phyloP scores from a whole-genome alignment of 1,284 basidiomycete species.

The Ceratobasidium sp. region DNA sequence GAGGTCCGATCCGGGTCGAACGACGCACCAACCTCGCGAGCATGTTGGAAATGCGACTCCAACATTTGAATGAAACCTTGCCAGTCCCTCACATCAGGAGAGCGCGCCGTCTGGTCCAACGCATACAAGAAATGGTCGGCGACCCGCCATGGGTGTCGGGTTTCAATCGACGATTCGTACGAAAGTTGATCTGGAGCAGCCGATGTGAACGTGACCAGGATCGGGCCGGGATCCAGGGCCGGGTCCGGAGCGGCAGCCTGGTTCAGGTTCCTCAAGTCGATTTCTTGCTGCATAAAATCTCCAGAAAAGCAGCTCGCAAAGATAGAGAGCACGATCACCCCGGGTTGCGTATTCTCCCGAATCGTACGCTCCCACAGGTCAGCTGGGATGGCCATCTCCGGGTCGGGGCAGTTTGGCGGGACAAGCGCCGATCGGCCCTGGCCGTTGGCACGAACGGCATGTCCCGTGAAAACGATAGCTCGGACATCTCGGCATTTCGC shows the following conservation, averaged over 20 bases:
- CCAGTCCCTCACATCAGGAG: neutral
- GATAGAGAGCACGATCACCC: conserved; percentile 30
- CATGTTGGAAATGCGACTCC: neutral
- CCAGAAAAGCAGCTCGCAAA: conserved; percentile 36
- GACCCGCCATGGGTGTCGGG: neutral
- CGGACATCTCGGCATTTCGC: conserved; percentile 12
- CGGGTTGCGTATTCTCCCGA: neutral
- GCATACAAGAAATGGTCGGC: conserved; percentile 23
- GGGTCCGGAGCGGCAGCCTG: neutral
- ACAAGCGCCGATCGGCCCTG: neutral
- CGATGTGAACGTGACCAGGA: conserved; percentile 16
- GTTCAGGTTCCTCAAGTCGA: conserved; percentile 1
- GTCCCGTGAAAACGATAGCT: conserved; percentile 25
- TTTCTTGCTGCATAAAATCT: conserved; percentile 14
- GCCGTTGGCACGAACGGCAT: neutral
- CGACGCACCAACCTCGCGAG: neutral
- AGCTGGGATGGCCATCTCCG: conserved; percentile 1
- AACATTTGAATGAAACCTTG: neutral
- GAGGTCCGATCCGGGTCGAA: neutral
- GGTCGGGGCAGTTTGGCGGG: neutral
- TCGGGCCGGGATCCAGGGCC: neutral
- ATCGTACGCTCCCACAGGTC: conserved; percentile 10
- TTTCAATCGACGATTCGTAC: conserved; percentile 17
- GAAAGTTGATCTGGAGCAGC: neutral
- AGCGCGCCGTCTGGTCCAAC: neutral